Evolutionary conservation across 2,329 filamentous ascomycete genomes (phyloP).

Genomic region (Scedosporium minutisporum): DNA sequence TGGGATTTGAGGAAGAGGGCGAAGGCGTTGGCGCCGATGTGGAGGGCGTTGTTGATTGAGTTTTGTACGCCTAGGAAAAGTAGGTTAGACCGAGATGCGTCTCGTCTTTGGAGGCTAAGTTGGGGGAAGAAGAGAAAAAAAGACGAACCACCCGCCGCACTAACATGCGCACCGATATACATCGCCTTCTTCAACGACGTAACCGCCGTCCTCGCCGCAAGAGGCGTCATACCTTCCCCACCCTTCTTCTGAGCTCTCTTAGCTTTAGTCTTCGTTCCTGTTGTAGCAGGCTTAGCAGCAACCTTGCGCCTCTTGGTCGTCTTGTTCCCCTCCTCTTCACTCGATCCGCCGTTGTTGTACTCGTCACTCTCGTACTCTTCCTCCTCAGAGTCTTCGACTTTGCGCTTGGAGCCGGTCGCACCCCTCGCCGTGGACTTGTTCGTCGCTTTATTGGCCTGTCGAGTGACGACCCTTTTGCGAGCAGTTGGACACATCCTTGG

Average conservation of each 20-base stretch:
- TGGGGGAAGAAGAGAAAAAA: background rate
- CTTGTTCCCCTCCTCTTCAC: conserved; percentile 15
- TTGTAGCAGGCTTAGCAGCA: background rate
- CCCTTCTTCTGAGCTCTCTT: conserved; percentile 20
- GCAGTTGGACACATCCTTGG: conserved; percentile 25
- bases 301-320: conserved; percentile 34
- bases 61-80: conserved; percentile 68
- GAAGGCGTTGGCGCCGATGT: conserved; percentile 86
- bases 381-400: conserved; percentile 17
- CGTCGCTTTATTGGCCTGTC: background rate
- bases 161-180: conserved; percentile 88
- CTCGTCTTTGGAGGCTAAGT: no score
- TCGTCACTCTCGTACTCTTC: conserved; percentile 18
- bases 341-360: conserved; percentile 13
- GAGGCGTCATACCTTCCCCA: conserved; percentile 38
- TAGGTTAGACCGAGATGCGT: background rate
- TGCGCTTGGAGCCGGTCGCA: conserved; percentile 20
- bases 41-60: conserved; percentile 63
- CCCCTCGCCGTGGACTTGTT: conserved; percentile 11
- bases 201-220: conserved; percentile 58
- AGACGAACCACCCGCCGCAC: conserved; percentile 66
- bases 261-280: conserved; percentile 4
- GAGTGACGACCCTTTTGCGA: conserved; percentile 19
- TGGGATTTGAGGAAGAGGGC: conserved; percentile 95
- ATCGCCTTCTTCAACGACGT: conserved; percentile 57